These are phyloP conservation scores for Catharanthus roseus DNA, from an alignment of 257 asterid genomes.

Conservation along the genomic window DNA sequence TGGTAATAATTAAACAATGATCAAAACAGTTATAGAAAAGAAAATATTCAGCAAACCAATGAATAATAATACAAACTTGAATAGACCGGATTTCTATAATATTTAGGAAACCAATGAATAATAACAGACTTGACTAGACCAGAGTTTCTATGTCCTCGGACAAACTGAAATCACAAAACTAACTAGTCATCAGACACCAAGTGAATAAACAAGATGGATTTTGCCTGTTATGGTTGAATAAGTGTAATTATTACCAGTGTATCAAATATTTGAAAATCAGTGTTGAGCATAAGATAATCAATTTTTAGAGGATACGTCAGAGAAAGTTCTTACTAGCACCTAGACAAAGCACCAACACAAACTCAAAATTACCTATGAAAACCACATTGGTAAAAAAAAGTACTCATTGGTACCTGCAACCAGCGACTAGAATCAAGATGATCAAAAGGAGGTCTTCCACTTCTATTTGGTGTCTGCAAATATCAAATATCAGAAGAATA, in stretches of 20 bases:
- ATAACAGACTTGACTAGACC: neutral
- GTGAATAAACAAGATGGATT: neutral
- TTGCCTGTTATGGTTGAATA: neutral
- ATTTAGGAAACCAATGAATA: neutral
- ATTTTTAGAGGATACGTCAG: neutral
- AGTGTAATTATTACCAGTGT: neutral
- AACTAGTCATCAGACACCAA: neutral
- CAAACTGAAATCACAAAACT: neutral
- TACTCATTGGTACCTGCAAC: constrained; percentile 55
- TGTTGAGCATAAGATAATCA: neutral
- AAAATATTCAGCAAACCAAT: neutral
- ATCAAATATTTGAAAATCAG: neutral
- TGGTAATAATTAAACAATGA: constrained; percentile 14
- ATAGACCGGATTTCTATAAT: no score
- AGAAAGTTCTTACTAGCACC: neutral
- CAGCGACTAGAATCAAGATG: constrained; percentile 85
- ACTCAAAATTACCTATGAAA: constrained; percentile 4
- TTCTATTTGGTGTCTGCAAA: constrained; percentile 72
- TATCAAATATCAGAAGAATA: constrained; percentile 19
- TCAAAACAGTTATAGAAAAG: constrained; percentile 10
- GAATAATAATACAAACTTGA: neutral
- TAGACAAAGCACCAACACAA: constrained; percentile 6
- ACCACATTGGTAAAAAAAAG: constrained; percentile 10
- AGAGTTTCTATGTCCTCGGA: neutral
- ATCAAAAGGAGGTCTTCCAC: constrained; percentile 84